Percentiles rank a stretch among this genome's conserved stretches.
phyloP scores from a whole-genome alignment of 2,329 filamentous ascomycete species.

The Fusarium anguioides region DNA sequence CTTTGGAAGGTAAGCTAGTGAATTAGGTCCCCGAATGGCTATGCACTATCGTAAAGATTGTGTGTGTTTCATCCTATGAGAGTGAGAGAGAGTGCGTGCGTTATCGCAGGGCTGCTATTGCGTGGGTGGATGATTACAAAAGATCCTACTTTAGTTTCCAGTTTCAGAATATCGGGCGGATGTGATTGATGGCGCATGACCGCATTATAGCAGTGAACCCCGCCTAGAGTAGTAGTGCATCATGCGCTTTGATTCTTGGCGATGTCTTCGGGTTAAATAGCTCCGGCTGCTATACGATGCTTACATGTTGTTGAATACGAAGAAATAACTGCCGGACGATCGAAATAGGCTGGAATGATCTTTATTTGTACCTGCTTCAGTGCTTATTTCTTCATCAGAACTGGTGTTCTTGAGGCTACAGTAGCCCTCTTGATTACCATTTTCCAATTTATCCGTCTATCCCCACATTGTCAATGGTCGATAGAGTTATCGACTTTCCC shows the following conservation, averaged over 20 bases:
- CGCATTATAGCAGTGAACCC: slow-evolving; percentile 14
- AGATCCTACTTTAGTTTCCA: slow-evolving; percentile 9
- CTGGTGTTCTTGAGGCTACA: not conserved
- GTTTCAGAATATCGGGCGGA: slow-evolving; percentile 18
- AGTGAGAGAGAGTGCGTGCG: slow-evolving; percentile 6
- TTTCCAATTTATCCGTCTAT: not conserved
- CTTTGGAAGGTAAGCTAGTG: slow-evolving; percentile 16
- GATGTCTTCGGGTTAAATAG: slow-evolving; percentile 8
- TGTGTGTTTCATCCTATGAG: not conserved
- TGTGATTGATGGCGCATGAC: slow-evolving; percentile 26
- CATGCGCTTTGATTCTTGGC: slow-evolving; percentile 20
- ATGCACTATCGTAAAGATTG: not conserved
- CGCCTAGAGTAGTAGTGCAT: slow-evolving; percentile 14
- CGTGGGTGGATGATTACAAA: slow-evolving; percentile 23
- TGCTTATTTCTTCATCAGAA: not conserved
- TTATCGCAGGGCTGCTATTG: slow-evolving; percentile 27
- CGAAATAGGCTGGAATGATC: not conserved
- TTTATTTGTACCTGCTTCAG: not conserved
- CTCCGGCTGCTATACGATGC: not conserved
- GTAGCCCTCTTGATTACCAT: not conserved
- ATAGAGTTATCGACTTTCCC: slow-evolving; percentile 27
- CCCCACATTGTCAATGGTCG: slow-evolving; percentile 11
- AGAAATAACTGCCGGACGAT: not conserved
- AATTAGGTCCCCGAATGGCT: no score
- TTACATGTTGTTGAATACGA: not conserved